These are phyloP conservation scores for Lachnum nothofagi DNA, from an alignment of 2,329 filamentous ascomycete genomes.

Conservation along the genomic window DNA sequence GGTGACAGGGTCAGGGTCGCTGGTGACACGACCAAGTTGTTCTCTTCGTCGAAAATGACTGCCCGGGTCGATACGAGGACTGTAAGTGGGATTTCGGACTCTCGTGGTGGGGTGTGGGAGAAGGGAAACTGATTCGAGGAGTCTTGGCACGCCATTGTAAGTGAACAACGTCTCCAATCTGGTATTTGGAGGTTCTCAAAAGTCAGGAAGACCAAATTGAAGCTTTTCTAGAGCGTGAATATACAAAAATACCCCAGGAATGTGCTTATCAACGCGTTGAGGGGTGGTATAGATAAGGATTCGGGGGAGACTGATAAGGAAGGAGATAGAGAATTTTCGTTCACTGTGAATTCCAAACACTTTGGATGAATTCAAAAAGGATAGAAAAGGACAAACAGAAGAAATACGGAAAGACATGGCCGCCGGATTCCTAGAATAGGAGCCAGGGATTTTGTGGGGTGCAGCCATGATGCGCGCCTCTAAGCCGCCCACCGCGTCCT, in stretches of 20 bases:
- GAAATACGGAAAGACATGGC: constrained; percentile 6
- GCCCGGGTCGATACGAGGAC: constrained; percentile 82
- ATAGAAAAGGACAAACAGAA: constrained; percentile 6
- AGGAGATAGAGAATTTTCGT: constrained; percentile 1
- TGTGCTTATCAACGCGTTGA: constrained; percentile 26
- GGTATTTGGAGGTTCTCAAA: constrained; percentile 10
- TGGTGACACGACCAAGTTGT: constrained; percentile 61
- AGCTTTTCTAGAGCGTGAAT: constrained; percentile 1
- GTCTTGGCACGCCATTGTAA: constrained; percentile 22
- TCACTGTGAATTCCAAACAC: background rate
- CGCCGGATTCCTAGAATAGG: background rate
- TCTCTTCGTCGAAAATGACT: constrained; percentile 66
- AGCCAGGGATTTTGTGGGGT: constrained; percentile 25
- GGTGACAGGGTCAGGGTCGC: constrained; percentile 79
- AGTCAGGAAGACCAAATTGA: background rate
- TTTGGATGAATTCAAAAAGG: constrained; percentile 1
- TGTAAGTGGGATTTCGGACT: constrained; percentile 47
- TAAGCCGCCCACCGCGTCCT: constrained; percentile 18
- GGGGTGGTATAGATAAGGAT: constrained; percentile 15
- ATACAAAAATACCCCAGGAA: constrained; percentile 5
- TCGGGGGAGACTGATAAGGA: background rate
- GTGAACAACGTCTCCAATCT: constrained; percentile 1
- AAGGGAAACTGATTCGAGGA: constrained; percentile 15
- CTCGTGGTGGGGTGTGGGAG: constrained; percentile 27
- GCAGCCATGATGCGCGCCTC: constrained; percentile 16